Evolutionary conservation across 108 stramenopile genomes (phyloP).

Genomic region (Cafeteria roenbergensis): DNA sequence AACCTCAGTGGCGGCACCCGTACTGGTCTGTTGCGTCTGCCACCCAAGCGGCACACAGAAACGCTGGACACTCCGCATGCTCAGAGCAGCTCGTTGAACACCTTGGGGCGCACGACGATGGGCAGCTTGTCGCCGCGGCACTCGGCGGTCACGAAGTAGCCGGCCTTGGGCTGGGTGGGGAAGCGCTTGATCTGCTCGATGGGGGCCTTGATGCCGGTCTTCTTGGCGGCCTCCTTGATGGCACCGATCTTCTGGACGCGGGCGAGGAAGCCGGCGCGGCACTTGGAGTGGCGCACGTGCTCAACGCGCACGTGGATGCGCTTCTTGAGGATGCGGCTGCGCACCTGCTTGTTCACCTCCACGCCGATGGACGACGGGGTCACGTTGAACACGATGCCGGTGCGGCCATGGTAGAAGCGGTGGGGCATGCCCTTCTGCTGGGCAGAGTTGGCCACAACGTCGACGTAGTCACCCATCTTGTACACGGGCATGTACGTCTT

Average conservation of each 20-base stretch:
- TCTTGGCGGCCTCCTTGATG: slow-evolving; percentile 31
- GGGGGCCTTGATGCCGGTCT: slow-evolving; percentile 14
- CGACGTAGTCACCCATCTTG: slow-evolving; percentile 95
- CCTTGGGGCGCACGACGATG: slow-evolving; percentile 34
- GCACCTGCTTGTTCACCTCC: slow-evolving; percentile 91
- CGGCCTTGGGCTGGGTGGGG: slow-evolving; percentile 81
- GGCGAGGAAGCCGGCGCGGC: slow-evolving; percentile 74
- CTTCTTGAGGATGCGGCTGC: slow-evolving; percentile 93
- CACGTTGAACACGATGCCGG: slow-evolving; percentile 96
- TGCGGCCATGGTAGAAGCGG: slow-evolving; percentile 99
- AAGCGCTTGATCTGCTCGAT: slow-evolving; percentile 62
- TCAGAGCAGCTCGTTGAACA: slow-evolving; percentile 48
- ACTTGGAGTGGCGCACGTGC: slow-evolving; percentile 84
- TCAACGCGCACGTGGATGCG: slow-evolving; percentile 95
- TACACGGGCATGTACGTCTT: slow-evolving; percentile 60
- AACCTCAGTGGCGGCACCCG: too few species aligned
- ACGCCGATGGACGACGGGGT: slow-evolving; percentile 89
- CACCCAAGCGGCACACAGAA: too few species aligned
- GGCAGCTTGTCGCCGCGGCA: slow-evolving; percentile 22
- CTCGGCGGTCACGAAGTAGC: slow-evolving; percentile 59
- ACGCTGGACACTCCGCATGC: too few species aligned
- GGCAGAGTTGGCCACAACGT: slow-evolving; percentile 91
- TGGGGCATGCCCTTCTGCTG: slow-evolving; percentile 99
- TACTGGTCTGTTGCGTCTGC: too few species aligned
- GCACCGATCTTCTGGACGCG: slow-evolving; percentile 45